Evolutionary conservation across 2,329 filamentous ascomycete species (phyloP), one percentile per base, ranked within the genome.

Genomic region (Aspergillus piperis): DNA sequence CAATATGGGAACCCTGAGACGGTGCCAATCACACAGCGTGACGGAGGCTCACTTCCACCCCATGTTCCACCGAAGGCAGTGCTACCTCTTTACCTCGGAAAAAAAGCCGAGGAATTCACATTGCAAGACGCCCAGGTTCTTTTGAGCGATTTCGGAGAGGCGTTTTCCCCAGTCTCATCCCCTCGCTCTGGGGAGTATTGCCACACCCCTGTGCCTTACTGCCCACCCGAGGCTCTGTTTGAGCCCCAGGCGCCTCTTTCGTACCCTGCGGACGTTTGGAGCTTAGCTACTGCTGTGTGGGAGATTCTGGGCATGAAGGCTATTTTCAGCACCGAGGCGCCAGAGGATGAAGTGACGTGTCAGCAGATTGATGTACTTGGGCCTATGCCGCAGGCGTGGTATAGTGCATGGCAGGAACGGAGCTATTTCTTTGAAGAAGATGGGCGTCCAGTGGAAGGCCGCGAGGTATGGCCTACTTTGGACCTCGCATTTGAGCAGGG

Each of bases 181-280:
- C 67, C 68, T 27, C 58, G 39, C 13, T 13, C 4, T 36, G 68
- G 69, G 5, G 57, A 67, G 49, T 56, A 64, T n/a, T 64, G 66
- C 59, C 51, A 67, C 42, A 70, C 64, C 3, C 69, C 68, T 4
- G 38, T 66, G 5, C 32, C 60, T 8, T 48, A 49, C 53, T 13
- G 48, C 11, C 21, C 69, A 58, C 58, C 65, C 60, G 59, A 65
- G 50, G 50, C 53, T 2, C 21, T 30, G 11, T 62, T 63, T n/a
- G 62, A 59, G 15, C 32, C 57, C 3, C 59, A 56, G 6, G 67
- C 15, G 1, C 69, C 73, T 2, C 68, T 77, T 5, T 66, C 71
- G 3, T 75, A 72, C 39, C 13, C 69, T 11, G 73, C 74, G 1
- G 75, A 80, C 52, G 74, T 76, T 5, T 79, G 75, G 75, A 75